Evolutionary conservation across 495 filamentous ascomycete genomes (phyloP).

Genomic region (Baudoinia panamericana): DNA sequence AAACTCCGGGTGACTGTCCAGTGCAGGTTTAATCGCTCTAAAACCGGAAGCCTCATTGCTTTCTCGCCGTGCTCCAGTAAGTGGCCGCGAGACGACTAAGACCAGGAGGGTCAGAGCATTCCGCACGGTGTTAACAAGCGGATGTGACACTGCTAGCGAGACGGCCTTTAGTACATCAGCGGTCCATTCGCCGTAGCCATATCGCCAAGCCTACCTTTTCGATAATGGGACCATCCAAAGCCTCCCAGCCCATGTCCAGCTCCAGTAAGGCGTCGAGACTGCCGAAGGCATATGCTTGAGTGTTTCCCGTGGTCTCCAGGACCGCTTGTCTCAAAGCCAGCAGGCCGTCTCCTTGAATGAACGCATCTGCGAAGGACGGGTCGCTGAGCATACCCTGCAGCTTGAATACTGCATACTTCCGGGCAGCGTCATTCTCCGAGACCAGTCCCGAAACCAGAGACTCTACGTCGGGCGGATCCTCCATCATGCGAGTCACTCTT

Average conservation of each 20-base stretch:
- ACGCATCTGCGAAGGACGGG: constrained; percentile 90
- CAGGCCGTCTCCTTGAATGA: constrained; percentile 79
- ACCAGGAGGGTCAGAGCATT: constrained; percentile 95
- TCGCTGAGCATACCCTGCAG: constrained; percentile 88
- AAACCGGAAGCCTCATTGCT: constrained; percentile 59
- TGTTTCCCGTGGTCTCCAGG: constrained; percentile 78
- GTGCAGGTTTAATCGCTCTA: constrained; percentile 79
- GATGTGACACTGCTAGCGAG: constrained; percentile 86
- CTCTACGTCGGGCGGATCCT: constrained; percentile 35
- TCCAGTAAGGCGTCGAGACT: constrained; percentile 76
- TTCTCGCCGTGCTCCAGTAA: constrained; percentile 27
- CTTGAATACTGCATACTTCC: constrained; percentile 99
- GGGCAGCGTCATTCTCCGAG: constrained; percentile 75
- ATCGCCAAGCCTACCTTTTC: constrained; percentile 42
- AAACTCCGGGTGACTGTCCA: constrained; percentile 82
- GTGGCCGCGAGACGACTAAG: constrained; percentile 76
- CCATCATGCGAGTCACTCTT: constrained; percentile 15
- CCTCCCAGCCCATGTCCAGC: constrained; percentile 95
- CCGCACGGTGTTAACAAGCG: constrained; percentile 90
- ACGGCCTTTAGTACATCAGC: constrained; percentile 48
- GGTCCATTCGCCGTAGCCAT: no score
- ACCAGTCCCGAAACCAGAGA: constrained; percentile 57
- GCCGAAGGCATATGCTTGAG: constrained; percentile 84
- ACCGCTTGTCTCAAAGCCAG: constrained; percentile 66
- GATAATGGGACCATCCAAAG: constrained; percentile 52